Base-by-base conservation (phyloP, 2,329 filamentous ascomycete genomes). In the Zymoseptoria ardabiliae region DNA sequence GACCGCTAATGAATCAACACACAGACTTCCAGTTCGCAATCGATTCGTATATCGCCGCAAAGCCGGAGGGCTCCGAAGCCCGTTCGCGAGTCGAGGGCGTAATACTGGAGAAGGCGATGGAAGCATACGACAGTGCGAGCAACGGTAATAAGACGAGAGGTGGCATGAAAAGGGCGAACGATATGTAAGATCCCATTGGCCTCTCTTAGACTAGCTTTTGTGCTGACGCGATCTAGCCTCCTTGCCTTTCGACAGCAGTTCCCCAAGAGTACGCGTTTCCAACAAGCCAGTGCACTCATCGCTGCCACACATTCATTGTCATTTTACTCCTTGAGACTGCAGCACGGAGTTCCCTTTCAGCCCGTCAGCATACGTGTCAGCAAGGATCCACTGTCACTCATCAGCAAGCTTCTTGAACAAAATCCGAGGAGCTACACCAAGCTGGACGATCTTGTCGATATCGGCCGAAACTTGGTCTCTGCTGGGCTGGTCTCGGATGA, bases 301-400 rank as follows among this genome's bases (percentile, higher is more conserved):
- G 81, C 79, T 62, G 88, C 89, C 3, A 92, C 90, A 0, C 88
- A 94, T 72, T 80, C 85, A 1, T 77, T 94, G 53, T 88, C 88
- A 20, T 84, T 87, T 61, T 94, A 93, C 70, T 85, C 88, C 2
- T 79, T 95, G 4, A 89, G 87, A 0, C 79, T 94, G 11, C 90
- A 90, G 63, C 88, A 91, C 66, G 88, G 88, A 53, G 87, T 92
- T 58, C 88, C 89, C 0, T 92, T 94, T 66, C 87, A 85, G 54
- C 90, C 90, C 1, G 87, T 92, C 28, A 85, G 87, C 51, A 82
- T 94, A 21, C 84, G 90, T n/a, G 86, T 90, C 19, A 88, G 89
- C 69, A 77, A 82, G 1, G 90, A 94, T 71, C 89, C 90, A 0
- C 76, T 93, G 17, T 85, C 84, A 0, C 85, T 94, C 25, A 79